Conservation (phyloP, 2,329 filamentous ascomycete genomes). For the Tolypocladium ophioglossoides region DNA sequence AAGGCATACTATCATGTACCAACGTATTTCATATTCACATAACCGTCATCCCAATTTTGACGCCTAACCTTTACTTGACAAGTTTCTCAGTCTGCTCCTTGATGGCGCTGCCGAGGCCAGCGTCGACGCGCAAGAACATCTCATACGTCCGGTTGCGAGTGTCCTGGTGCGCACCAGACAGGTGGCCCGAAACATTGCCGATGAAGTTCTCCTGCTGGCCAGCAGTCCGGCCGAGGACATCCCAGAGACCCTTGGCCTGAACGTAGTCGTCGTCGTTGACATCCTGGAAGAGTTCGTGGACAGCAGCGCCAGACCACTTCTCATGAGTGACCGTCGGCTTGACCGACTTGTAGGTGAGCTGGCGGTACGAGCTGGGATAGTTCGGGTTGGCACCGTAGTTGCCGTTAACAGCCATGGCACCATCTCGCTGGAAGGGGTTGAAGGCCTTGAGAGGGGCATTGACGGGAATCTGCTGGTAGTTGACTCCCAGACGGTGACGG, state of each 20-base stretch:
- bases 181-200: slow-evolving; percentile 45
- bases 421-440: slow-evolving; percentile 66
- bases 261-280: slow-evolving; percentile 39
- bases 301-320: slow-evolving; percentile 34
- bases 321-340: slow-evolving; percentile 32
- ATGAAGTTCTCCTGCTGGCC: slow-evolving; percentile 54
- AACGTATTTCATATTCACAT: not conserved
- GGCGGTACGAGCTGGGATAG: slow-evolving; percentile 41
- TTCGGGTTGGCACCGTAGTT: slow-evolving; percentile 52
- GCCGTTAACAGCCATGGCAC: slow-evolving; percentile 56
- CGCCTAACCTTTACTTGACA: slow-evolving; percentile 9
- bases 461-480: slow-evolving; percentile 55
- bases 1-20: not conserved
- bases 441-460: slow-evolving; percentile 45
- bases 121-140: slow-evolving; percentile 49
- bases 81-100: slow-evolving; percentile 40
- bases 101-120: slow-evolving; percentile 40
- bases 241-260: slow-evolving; percentile 37
- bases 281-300: slow-evolving; percentile 31
- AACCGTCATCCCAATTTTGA: not conserved
- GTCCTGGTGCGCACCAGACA: slow-evolving; percentile 40
- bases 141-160: slow-evolving; percentile 48
- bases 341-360: slow-evolving; percentile 30
- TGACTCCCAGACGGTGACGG: slow-evolving; percentile 50
- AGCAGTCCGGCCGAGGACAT: slow-evolving; percentile 31